phyloP scores from a whole-genome alignment of 1,284 basidiomycete species.

The Marasmius oreades region DNA sequence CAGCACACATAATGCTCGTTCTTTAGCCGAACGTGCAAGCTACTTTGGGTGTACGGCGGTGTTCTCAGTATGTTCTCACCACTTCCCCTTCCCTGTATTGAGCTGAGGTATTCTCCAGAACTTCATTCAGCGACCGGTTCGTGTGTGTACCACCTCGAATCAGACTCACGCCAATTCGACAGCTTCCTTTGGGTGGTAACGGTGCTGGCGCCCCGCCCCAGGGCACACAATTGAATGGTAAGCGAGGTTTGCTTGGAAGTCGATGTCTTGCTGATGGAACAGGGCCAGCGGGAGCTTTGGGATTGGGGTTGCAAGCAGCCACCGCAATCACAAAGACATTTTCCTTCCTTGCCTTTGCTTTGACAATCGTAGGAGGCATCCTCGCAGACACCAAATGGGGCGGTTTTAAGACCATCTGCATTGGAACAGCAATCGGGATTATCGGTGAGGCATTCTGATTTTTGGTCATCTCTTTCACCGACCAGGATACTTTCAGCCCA shows the following conservation, averaged over 20 bases:
- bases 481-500: slow-evolving; percentile 18
- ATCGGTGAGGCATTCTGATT: not conserved
- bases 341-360: slow-evolving; percentile 24
- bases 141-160: not conserved
- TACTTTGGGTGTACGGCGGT: slow-evolving; percentile 1
- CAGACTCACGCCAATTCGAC: not conserved
- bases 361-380: slow-evolving; percentile 30
- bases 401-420: slow-evolving; percentile 39
- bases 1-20: not conserved
- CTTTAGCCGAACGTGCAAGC: not conserved
- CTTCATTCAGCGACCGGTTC: slow-evolving; percentile 29
- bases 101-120: slow-evolving; percentile 10
- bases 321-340: slow-evolving; percentile 22
- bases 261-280: not conserved
- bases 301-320: slow-evolving; percentile 24
- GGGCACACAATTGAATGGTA: slow-evolving; percentile 28
- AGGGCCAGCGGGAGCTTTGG: slow-evolving; percentile 26
- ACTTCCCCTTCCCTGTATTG: not conserved
- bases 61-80: not conserved
- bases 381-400: slow-evolving; percentile 42
- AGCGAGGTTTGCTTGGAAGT: not conserved
- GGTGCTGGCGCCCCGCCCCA: slow-evolving; percentile 36
- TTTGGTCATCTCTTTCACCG: not conserved
- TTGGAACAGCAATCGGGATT: slow-evolving; percentile 27
- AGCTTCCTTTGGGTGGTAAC: slow-evolving; percentile 27